Evolutionary conservation across 1,284 basidiomycete genomes (phyloP), one percentile per base, ranked within the genome.

Genomic region (Ustilago tritici): DNA sequence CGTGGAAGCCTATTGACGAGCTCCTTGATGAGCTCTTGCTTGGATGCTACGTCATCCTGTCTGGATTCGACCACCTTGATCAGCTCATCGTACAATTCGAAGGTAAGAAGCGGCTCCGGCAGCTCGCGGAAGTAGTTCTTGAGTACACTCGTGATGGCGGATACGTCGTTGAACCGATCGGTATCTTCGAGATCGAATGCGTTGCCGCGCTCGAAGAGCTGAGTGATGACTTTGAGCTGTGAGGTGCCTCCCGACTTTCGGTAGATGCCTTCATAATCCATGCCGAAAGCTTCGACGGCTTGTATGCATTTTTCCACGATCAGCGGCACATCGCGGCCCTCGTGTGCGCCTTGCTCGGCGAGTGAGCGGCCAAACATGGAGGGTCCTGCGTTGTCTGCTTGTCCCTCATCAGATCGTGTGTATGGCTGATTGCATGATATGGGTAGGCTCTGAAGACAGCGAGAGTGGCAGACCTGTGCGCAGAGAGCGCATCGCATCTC

Each of bases 51-150:
- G 8, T 74, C 64, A 2, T 57, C 60, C 14, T 53, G 34, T 35
- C 70, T 61, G 31, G 55, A 63, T 55, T 83, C 82, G 52, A 62
- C 60, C 8, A 61, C 19, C 85, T 88, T 85, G 76, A 90, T 89
- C 85, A 98, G 96, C 81, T 92, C 91, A 79, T 97, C 94, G 80
- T 99, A 95, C 28, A 98, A 89, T 68, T 93, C 92, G 84, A 92
- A 94, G 0, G 97, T 98, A 72, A 98, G 88, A 46, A 99, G 88
- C 2, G 97, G 97, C 66, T 92, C 90, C 2, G 96, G 96, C 41
- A 99, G 88, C 53, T 91, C 90, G 53, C 96, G 91, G 90, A 99
- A 95, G 88, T 98, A 99, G 49, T 92, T 94, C 89, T 99, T 99
- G 81, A 99, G 89, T 46, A 97, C 95, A 23, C 95, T 96, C 0